Conservation (phyloP, 306 rosid genomes). For the Pyrus betulifolia region DNA sequence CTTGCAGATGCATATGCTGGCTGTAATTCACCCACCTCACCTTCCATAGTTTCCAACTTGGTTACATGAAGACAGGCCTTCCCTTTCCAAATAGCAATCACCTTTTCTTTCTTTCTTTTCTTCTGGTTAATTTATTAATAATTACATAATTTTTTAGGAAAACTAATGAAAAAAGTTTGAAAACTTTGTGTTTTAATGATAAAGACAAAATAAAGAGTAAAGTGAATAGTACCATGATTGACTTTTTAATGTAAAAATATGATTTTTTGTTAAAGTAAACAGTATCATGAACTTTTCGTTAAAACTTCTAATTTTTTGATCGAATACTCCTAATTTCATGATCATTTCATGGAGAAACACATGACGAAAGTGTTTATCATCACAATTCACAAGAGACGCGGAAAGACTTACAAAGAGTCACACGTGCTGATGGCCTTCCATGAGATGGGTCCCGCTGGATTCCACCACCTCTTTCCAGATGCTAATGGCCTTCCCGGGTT, state of each 20-base stretch:
- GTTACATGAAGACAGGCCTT: not conserved
- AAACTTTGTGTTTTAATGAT: too few relatives aligned
- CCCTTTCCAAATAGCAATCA: not conserved
- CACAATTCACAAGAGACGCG: not conserved
- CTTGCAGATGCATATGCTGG: not conserved
- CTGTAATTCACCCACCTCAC: not conserved
- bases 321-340: too few relatives aligned
- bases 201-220: too few relatives aligned
- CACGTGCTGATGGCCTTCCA: not conserved
- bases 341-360: not conserved
- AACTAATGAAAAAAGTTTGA: too few relatives aligned
- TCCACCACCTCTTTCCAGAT: not conserved
- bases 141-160: too few relatives aligned
- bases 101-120: not conserved
- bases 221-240: too few relatives aligned
- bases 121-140: too few relatives aligned
- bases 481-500: too few relatives aligned
- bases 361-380: conserved; percentile 1
- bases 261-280: too few relatives aligned
- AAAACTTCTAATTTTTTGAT: too few relatives aligned
- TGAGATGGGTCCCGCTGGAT: not conserved
- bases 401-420: not conserved
- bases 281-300: too few relatives aligned
- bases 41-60: not conserved
- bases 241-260: too few relatives aligned